phyloP scores from a whole-genome alignment of 2,329 filamentous ascomycete genomes.

The Ramularia endophylla region DNA sequence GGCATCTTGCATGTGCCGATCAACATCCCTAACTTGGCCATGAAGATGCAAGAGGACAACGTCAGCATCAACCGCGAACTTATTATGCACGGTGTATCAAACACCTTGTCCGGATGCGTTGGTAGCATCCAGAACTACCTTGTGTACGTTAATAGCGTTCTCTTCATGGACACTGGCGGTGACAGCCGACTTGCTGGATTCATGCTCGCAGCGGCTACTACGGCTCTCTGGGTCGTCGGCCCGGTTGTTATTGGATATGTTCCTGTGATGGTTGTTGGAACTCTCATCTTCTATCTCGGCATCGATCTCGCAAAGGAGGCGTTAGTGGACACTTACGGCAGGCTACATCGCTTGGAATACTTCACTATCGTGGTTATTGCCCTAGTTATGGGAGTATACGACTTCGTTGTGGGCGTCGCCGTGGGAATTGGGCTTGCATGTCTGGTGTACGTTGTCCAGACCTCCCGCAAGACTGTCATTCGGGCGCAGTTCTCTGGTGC shows the following conservation, averaged over 20 bases:
- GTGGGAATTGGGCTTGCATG: constrained; percentile 90
- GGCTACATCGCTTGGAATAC: constrained; percentile 81
- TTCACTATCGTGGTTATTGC: constrained; percentile 84
- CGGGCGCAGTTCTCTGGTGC: constrained; percentile 85
- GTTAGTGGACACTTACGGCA: constrained; percentile 80
- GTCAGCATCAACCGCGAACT: constrained; percentile 86
- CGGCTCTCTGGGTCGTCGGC: constrained; percentile 75
- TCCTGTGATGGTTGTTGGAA: constrained; percentile 93
- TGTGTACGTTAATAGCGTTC: constrained; percentile 94
- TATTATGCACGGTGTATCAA: constrained; percentile 87
- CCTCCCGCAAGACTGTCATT: constrained; percentile 82
- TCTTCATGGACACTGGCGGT: constrained; percentile 91
- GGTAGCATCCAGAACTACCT: constrained; percentile 96
- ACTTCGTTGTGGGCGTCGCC: constrained; percentile 92
- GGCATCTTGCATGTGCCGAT: constrained; percentile 96
- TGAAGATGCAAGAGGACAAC: constrained; percentile 88
- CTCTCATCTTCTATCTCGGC: constrained; percentile 88
- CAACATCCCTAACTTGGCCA: constrained; percentile 88
- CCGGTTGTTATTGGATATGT: constrained; percentile 89
- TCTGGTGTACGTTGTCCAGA: constrained; percentile 84
- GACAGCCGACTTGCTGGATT: constrained; percentile 80
- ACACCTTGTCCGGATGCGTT: constrained; percentile 76
- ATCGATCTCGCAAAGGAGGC: constrained; percentile 90
- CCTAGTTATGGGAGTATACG: constrained; percentile 91
- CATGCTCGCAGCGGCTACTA: constrained; percentile 74